Conservation (phyloP, 2,329 filamentous ascomycete species). For the Knoxdaviesia capensis region DNA sequence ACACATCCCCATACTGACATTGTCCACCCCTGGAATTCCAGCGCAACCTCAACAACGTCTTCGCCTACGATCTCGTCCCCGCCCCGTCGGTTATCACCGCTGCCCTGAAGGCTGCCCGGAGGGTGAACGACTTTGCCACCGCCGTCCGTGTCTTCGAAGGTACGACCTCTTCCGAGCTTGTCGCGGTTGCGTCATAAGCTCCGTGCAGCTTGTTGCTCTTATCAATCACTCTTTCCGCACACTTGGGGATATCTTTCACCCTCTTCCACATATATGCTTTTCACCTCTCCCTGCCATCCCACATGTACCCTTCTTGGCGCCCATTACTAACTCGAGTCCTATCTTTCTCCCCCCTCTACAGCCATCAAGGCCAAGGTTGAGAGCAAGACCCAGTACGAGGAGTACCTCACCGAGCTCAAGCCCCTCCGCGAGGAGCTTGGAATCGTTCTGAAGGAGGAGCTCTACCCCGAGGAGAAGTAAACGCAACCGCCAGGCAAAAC, state of each 20-base stretch:
- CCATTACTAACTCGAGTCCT: background rate
- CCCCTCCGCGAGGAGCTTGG: slow-evolving; percentile 84
- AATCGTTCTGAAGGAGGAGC: slow-evolving; percentile 73
- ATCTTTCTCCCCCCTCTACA: slow-evolving; percentile 15
- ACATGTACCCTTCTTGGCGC: background rate
- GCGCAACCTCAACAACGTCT: slow-evolving; percentile 98
- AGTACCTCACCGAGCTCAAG: slow-evolving; percentile 90
- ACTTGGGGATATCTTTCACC: background rate
- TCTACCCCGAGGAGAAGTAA: slow-evolving; percentile 53
- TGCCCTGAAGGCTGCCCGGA: slow-evolving; percentile 78
- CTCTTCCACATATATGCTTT: too few relatives aligned
- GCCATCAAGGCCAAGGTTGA: slow-evolving; percentile 99
- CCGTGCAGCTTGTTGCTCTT: background rate
- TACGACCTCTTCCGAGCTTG: slow-evolving; percentile 22
- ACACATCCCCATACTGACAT: background rate
- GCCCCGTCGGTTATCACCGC: slow-evolving; percentile 78
- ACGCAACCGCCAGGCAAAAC: slow-evolving; percentile 5
- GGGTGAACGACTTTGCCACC: slow-evolving; percentile 97
- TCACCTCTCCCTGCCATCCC: background rate
- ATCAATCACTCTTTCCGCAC: background rate
- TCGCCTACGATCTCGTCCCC: slow-evolving; percentile 98
- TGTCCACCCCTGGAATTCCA: slow-evolving; percentile 10
- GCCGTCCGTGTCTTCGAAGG: slow-evolving; percentile 98
- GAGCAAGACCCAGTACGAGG: slow-evolving; percentile 92
- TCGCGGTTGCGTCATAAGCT: background rate